phyloP scores from a whole-genome alignment of 768 basidiomycete species.

The Tricholoma flavovirens region DNA sequence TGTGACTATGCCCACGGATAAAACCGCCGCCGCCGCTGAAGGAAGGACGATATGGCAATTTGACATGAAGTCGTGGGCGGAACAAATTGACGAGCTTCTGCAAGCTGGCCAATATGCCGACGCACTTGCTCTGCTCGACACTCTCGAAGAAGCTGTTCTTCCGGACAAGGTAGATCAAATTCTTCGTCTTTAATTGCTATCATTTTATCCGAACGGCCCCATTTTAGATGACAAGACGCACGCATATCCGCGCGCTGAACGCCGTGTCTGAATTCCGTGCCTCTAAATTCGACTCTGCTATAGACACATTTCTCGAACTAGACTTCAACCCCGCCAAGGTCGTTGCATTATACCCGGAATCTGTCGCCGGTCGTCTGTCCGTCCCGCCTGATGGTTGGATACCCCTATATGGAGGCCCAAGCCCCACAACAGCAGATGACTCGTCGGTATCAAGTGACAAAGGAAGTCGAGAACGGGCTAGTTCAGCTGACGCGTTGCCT shows the following conservation, averaged over 20 bases:
- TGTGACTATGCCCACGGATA: constrained; percentile 72
- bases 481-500: constrained; percentile 26
- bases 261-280: constrained; percentile 74
- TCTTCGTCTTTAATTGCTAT: constrained; percentile 1
- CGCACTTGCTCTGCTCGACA: constrained; percentile 74
- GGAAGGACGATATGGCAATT: constrained; percentile 80
- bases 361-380: constrained; percentile 72
- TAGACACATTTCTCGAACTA: constrained; percentile 82
- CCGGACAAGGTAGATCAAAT: constrained; percentile 53
- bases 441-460: constrained; percentile 13
- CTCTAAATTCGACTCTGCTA: constrained; percentile 67
- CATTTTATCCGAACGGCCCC: constrained; percentile 1
- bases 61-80: constrained; percentile 64
- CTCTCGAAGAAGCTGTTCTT: constrained; percentile 51
- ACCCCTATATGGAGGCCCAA: constrained; percentile 75
- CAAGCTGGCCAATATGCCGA: constrained; percentile 62
- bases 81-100: constrained; percentile 83
- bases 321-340: constrained; percentile 94
- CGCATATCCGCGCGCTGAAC: constrained; percentile 62
- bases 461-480: constrained; percentile 17
- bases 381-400: constrained; percentile 73
- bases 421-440: constrained; percentile 22
- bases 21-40: constrained; percentile 53
- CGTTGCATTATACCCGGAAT: constrained; percentile 80
- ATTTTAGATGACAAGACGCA: constrained; percentile 48